A percentile compares a stretch with the other conserved stretches of the same genome.
These are phyloP conservation scores for Microcos paniculata DNA, from an alignment of 345 rosid genomes.

Conservation along the genomic window DNA sequence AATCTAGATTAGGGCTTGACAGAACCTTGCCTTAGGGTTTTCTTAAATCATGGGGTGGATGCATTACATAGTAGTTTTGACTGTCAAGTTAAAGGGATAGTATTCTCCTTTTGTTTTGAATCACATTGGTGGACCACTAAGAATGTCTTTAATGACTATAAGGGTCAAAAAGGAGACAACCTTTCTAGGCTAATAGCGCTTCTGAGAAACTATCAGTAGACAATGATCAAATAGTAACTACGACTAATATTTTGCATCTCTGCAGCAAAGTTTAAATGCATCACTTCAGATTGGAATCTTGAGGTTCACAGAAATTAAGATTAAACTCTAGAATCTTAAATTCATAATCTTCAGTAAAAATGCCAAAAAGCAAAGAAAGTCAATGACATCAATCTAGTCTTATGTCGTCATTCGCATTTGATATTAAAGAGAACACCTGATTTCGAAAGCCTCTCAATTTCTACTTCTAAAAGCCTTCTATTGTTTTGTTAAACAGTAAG, in stretches of 20 bases:
- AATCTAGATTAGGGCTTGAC: neutral
- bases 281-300: neutral
- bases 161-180: neutral
- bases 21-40: neutral
- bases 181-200: neutral
- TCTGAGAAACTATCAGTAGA: neutral
- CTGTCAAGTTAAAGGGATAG: neutral
- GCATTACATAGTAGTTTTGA: neutral
- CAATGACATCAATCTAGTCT: neutral
- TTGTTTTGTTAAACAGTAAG: neutral
- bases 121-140: neutral
- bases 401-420: neutral
- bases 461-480: neutral
- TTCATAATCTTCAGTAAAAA: neutral
- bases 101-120: neutral
- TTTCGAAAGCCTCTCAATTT: neutral
- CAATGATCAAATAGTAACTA: neutral
- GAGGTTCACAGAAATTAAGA: neutral
- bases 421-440: neutral
- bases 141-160: neutral
- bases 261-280: neutral
- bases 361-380: neutral
- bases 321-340: neutral
- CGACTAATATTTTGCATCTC: neutral
- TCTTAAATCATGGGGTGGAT: neutral